Percentiles rank a stretch among this genome's conserved stretches.
phyloP scores from a whole-genome alignment of 2,329 filamentous ascomycete genomes.

The Talaromyces islandicus region DNA sequence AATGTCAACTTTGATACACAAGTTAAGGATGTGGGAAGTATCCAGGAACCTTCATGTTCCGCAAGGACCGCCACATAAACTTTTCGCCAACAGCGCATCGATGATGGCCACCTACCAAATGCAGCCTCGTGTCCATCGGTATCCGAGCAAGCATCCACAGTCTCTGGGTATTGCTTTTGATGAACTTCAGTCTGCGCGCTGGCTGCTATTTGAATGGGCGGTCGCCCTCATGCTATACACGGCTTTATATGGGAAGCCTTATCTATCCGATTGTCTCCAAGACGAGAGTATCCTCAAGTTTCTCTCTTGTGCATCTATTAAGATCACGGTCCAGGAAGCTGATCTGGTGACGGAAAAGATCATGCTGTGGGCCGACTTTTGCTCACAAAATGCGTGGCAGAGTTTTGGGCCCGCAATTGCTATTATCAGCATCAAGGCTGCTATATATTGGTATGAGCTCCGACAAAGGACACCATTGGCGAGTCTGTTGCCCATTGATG shows the following conservation, averaged over 20 bases:
- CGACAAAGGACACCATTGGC: neutral
- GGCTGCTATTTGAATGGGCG: constrained; percentile 6
- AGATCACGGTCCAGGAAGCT: neutral
- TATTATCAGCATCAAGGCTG: constrained; percentile 5
- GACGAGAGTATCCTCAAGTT: neutral
- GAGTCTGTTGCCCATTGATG: neutral
- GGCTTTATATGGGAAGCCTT: neutral
- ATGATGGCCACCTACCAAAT: neutral
- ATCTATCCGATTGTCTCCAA: neutral
- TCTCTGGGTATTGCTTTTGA: neutral
- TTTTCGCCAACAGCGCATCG: neutral
- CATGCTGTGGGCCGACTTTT: constrained; percentile 6
- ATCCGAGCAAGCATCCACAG: constrained; percentile 2
- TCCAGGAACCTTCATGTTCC: neutral
- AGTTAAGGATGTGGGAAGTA: constrained; percentile 1
- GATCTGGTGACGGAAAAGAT: neutral
- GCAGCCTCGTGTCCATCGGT: constrained; percentile 5
- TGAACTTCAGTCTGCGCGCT: neutral
- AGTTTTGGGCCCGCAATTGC: constrained; percentile 7
- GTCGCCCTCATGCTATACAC: constrained; percentile 3
- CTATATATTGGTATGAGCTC: constrained; percentile 4
- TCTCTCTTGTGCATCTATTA: neutral
- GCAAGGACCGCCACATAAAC: neutral
- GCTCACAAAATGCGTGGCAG: constrained; percentile 9
- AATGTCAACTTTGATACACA: neutral